phyloP scores from a whole-genome alignment of 345 rosid genomes.

The Streptanthus diversifolius region DNA sequence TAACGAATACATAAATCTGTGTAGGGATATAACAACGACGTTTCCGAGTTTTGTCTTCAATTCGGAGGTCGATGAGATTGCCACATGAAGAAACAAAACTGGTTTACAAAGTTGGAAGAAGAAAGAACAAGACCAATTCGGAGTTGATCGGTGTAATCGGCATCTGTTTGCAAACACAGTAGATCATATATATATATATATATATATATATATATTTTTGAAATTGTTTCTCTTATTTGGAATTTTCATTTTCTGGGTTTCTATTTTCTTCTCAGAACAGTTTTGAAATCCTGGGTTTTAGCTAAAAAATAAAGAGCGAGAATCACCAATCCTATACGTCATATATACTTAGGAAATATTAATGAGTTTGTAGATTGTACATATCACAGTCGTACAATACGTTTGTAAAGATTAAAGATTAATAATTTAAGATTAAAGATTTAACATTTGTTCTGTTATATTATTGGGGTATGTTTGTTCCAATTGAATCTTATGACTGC shows the following conservation, averaged over 20 bases:
- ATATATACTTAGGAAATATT: slow-evolving; percentile 4
- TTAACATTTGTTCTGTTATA: slow-evolving; percentile 2
- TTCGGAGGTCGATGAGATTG: slow-evolving; percentile 89
- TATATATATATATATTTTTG: neutral
- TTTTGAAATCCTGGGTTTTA: slow-evolving; percentile 17
- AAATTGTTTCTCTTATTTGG: neutral
- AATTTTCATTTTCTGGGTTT: slow-evolving; percentile 19
- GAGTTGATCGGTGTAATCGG: slow-evolving; percentile 14
- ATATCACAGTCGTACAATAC: slow-evolving; percentile 13
- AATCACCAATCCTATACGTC: slow-evolving; percentile 4
- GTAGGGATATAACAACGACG: slow-evolving; percentile 94
- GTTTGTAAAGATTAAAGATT: slow-evolving; percentile 3
- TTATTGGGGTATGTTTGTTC: neutral
- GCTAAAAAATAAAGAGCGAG: neutral
- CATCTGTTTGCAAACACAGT: slow-evolving; percentile 24
- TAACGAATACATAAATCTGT: neutral
- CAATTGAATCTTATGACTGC: neutral
- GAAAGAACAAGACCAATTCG: neutral
- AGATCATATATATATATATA: neutral
- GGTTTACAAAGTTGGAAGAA: slow-evolving; percentile 15
- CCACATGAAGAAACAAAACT: slow-evolving; percentile 41
- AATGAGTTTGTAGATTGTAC: slow-evolving; percentile 12
- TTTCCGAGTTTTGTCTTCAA: slow-evolving; percentile 94
- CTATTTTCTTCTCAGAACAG: slow-evolving; percentile 25
- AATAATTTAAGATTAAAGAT: neutral